Evolutionary conservation across 495 filamentous ascomycete genomes (phyloP).

Genomic region (Hypoxylon cercidicola): DNA sequence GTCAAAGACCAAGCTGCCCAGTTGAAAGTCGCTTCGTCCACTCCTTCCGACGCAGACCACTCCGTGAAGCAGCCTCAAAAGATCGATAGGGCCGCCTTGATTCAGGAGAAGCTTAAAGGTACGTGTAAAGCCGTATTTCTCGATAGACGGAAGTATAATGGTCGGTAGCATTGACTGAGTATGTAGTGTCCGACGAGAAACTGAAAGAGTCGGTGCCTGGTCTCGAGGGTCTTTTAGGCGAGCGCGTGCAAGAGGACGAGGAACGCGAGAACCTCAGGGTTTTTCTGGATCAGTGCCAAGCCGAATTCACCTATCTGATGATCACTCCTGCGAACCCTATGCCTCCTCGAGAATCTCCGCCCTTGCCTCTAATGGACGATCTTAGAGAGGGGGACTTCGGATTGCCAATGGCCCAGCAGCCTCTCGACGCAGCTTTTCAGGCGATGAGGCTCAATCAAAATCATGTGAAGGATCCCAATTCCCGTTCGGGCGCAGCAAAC

Average conservation of each 20-base stretch:
- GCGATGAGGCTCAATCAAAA: conserved; percentile 55
- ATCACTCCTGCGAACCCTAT: conserved; percentile 69
- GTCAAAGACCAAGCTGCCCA: conserved; percentile 74
- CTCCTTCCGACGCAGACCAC: conserved; percentile 37
- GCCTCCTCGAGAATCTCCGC: conserved; percentile 65
- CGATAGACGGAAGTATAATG: background rate
- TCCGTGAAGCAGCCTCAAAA: conserved; percentile 54
- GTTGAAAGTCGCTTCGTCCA: conserved; percentile 47
- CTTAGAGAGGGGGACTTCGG: conserved; percentile 60
- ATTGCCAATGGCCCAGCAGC: conserved; percentile 46
- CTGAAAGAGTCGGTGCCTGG: conserved; percentile 40
- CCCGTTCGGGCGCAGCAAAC: conserved; percentile 55
- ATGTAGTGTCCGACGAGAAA: conserved; percentile 39
- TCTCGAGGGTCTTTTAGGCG: conserved; percentile 39
- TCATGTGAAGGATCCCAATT: conserved; percentile 50
- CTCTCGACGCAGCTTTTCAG: conserved; percentile 45
- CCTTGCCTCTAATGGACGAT: conserved; percentile 60
- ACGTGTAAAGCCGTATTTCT: conserved; percentile 8
- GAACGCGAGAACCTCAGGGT: conserved; percentile 67
- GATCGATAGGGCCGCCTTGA: conserved; percentile 55
- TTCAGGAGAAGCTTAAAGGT: conserved; percentile 61
- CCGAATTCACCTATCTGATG: conserved; percentile 73
- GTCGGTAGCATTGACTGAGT: conserved; percentile 18
- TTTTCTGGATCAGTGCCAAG: conserved; percentile 70
- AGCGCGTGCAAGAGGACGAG: conserved; percentile 55